These are phyloP conservation scores for Eucalyptus virginea DNA, from an alignment of 345 rosid species.

Conservation along the genomic window DNA sequence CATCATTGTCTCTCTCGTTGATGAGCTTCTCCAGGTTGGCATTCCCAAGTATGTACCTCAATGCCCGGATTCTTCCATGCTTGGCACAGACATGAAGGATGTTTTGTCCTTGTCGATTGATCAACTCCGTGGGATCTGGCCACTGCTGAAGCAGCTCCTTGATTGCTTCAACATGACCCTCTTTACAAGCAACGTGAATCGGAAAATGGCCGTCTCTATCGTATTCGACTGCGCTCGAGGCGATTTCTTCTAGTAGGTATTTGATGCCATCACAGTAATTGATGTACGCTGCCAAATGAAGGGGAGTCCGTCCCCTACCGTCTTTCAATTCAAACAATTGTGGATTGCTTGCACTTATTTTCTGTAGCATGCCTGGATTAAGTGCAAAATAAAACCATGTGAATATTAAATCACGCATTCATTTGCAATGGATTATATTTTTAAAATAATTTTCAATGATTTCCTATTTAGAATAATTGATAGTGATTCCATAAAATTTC, in stretches of 20 bases:
- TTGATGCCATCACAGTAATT: neutral
- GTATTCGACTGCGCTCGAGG: neutral
- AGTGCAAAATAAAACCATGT: neutral
- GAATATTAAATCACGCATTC: neutral
- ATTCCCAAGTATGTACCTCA: neutral
- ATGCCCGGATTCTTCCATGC: neutral
- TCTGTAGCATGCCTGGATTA: neutral
- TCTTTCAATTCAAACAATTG: neutral
- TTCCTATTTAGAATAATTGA: too few relatives aligned
- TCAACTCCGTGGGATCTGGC: neutral
- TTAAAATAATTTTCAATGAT: too few relatives aligned
- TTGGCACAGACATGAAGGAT: neutral
- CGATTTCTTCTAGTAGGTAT: neutral
- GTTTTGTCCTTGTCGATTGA: neutral
- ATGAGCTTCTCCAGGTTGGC: neutral
- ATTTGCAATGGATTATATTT: neutral
- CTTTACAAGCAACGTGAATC: neutral
- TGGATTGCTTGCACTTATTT: fast-evolving
- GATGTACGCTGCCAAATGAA: neutral
- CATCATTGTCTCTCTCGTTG: neutral
- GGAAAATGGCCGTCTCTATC: neutral
- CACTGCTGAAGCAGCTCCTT: neutral
- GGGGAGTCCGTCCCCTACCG: neutral
- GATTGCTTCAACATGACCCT: neutral
- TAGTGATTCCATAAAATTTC: neutral